Evolutionary conservation across 495 filamentous ascomycete genomes (phyloP).

Genomic region (Neurospora africana): DNA sequence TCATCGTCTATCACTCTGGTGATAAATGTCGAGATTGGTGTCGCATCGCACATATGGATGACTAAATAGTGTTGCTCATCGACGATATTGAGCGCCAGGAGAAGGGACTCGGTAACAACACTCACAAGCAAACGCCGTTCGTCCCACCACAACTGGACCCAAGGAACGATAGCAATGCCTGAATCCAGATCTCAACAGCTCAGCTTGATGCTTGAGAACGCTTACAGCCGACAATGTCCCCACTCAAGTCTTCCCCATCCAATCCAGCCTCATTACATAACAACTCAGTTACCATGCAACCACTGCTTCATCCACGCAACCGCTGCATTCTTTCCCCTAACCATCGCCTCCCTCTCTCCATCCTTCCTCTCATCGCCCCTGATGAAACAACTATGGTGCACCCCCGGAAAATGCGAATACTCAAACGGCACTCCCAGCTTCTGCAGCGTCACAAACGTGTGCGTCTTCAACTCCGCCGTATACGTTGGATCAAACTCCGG

Average conservation of each 20-base stretch:
- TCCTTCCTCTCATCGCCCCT: slow-evolving; percentile 33
- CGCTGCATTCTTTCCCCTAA: slow-evolving; percentile 34
- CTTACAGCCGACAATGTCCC: neutral
- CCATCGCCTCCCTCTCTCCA: slow-evolving; percentile 36
- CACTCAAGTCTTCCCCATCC: neutral
- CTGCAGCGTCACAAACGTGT: slow-evolving; percentile 32
- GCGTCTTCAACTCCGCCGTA: slow-evolving; percentile 41
- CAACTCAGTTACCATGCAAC: slow-evolving; percentile 8
- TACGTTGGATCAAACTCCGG: slow-evolving; percentile 43
- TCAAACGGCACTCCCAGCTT: slow-evolving; percentile 38
- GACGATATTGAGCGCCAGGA: neutral
- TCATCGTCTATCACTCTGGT: neutral
- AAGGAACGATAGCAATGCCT: neutral
- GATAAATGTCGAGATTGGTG: neutral
- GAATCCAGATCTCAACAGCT: neutral
- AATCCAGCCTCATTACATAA: neutral
- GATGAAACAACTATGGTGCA: slow-evolving; percentile 40
- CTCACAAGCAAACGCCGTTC: neutral
- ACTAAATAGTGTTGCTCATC: neutral
- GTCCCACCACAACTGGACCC: neutral
- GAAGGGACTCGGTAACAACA: neutral
- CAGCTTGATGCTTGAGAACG: neutral
- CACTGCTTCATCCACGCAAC: slow-evolving; percentile 35
- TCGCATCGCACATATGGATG: neutral
- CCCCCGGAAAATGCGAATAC: slow-evolving; percentile 46